Percentiles rank a stretch among this genome's conserved stretches.
phyloP scores from a whole-genome alignment of 2,329 filamentous ascomycete species.

The Hypocreales sp. region DNA sequence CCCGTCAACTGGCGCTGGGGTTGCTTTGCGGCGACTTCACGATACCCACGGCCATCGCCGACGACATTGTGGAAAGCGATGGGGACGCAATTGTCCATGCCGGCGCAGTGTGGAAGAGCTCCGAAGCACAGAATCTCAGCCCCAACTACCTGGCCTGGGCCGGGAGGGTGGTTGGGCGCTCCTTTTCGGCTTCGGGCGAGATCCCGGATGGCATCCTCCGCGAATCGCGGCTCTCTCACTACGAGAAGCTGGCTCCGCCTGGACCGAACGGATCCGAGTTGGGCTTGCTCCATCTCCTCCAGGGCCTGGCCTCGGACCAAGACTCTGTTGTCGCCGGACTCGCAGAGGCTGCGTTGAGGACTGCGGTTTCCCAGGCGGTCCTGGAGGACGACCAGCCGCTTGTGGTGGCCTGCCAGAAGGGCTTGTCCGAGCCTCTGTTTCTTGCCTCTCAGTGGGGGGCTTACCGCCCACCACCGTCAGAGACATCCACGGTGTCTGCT shows the following conservation, averaged over 20 bases:
- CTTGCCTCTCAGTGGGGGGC: slow-evolving; percentile 40
- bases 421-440: slow-evolving; percentile 34
- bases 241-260: slow-evolving; percentile 27
- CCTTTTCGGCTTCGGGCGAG: slow-evolving; percentile 63
- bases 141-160: slow-evolving; percentile 70
- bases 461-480: slow-evolving; percentile 40
- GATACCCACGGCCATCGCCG: slow-evolving; percentile 22
- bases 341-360: slow-evolving; percentile 43
- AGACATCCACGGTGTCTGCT: slow-evolving; percentile 17
- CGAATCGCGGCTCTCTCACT: slow-evolving; percentile 41
- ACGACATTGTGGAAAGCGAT: slow-evolving; percentile 58
- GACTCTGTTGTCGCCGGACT: slow-evolving; percentile 40
- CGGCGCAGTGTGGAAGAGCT: slow-evolving; percentile 61
- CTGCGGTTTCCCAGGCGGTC: slow-evolving; percentile 38
- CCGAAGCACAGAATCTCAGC: slow-evolving; percentile 46
- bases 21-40: slow-evolving; percentile 65
- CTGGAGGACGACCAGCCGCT: slow-evolving; percentile 30
- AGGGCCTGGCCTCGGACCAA: slow-evolving; percentile 42
- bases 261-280: slow-evolving; percentile 43
- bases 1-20: slow-evolving; percentile 52
- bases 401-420: slow-evolving; percentile 32
- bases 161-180: slow-evolving; percentile 66
- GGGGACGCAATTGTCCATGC: slow-evolving; percentile 44
- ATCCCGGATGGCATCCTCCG: slow-evolving; percentile 44
- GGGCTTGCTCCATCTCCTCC: slow-evolving; percentile 45